Evolutionary conservation across 345 rosid species (phyloP).

Genomic region (Excoecaria cochinchinensis): DNA sequence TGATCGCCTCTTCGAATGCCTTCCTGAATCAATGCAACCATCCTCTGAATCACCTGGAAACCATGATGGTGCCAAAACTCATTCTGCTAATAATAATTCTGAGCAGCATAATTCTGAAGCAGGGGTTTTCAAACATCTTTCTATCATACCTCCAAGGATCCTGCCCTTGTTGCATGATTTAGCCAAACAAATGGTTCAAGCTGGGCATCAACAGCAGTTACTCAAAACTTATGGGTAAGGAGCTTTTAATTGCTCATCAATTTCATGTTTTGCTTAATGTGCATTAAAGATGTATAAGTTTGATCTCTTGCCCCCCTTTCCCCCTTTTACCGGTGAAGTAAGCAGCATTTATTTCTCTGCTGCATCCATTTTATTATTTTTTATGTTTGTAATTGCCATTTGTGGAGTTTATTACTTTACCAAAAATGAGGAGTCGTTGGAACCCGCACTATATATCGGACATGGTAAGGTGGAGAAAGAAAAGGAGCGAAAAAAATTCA

Average conservation of each 20-base stretch:
- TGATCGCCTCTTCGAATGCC: slow-evolving; percentile 91
- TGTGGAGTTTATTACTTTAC: neutral
- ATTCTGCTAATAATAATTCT: slow-evolving; percentile 46
- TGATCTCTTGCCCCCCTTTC: neutral
- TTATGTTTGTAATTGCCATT: neutral
- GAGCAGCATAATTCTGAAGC: slow-evolving; percentile 62
- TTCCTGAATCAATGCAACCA: slow-evolving; percentile 89
- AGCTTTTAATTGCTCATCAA: neutral
- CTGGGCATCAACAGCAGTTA: slow-evolving; percentile 80
- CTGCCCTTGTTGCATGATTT: slow-evolving; percentile 90
- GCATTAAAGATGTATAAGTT: neutral
- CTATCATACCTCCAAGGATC: slow-evolving; percentile 81
- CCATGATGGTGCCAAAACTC: slow-evolving; percentile 45
- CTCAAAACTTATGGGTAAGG: slow-evolving; percentile 68
- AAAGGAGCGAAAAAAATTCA: too few relatives aligned
- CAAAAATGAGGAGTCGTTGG: neutral
- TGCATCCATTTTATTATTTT: neutral
- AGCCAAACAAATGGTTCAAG: slow-evolving; percentile 89
- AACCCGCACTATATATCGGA: neutral
- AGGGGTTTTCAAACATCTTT: slow-evolving; percentile 69
- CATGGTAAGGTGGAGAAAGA: neutral
- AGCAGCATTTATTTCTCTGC: neutral
- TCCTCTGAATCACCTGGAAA: slow-evolving; percentile 60
- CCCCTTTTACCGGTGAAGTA: neutral
- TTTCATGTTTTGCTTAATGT: neutral